phyloP scores from a whole-genome alignment of 805 yeast species.

The Lipomyces lipofer region DNA sequence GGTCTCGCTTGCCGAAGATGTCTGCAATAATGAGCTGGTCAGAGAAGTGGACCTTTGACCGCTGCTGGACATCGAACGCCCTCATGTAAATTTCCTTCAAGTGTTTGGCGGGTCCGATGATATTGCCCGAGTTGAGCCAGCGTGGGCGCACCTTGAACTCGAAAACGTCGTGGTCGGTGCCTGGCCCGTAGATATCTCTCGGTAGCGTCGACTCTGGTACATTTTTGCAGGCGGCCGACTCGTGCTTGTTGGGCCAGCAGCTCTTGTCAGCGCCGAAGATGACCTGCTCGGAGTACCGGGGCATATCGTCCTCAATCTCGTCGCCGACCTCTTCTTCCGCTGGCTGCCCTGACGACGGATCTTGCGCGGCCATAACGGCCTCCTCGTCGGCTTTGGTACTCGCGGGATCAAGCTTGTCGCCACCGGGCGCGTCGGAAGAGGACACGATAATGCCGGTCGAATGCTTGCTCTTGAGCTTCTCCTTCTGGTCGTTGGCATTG shows the following conservation, averaged over 20 bases:
- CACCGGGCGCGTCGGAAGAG: slow-evolving; percentile 7
- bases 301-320: too few species aligned
- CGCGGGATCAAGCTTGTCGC: slow-evolving; percentile 1
- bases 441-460: slow-evolving; percentile 6
- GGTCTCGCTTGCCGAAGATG: slow-evolving; percentile 24
- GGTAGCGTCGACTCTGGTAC: slow-evolving; percentile 28
- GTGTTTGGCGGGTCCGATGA: slow-evolving; percentile 23
- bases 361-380: background rate
- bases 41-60: slow-evolving; percentile 14
- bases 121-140: slow-evolving; percentile 31
- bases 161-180: slow-evolving; percentile 22
- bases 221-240: slow-evolving; percentile 24
- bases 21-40: slow-evolving; percentile 30
- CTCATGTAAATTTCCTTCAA: slow-evolving; percentile 22
- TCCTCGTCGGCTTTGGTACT: slow-evolving; percentile 7
- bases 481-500: background rate
- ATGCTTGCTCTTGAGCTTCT: background rate
- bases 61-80: slow-evolving; percentile 22
- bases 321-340: too few species aligned
- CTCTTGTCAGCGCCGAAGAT: slow-evolving; percentile 31
- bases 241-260: slow-evolving; percentile 30
- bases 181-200: slow-evolving; percentile 20
- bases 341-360: slow-evolving; percentile 4
- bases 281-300: slow-evolving; percentile 5
- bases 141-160: slow-evolving; percentile 25